These are phyloP conservation scores for Globisporangium paddicum DNA, from an alignment of 352 stramenopile species.

Conservation along the genomic window DNA sequence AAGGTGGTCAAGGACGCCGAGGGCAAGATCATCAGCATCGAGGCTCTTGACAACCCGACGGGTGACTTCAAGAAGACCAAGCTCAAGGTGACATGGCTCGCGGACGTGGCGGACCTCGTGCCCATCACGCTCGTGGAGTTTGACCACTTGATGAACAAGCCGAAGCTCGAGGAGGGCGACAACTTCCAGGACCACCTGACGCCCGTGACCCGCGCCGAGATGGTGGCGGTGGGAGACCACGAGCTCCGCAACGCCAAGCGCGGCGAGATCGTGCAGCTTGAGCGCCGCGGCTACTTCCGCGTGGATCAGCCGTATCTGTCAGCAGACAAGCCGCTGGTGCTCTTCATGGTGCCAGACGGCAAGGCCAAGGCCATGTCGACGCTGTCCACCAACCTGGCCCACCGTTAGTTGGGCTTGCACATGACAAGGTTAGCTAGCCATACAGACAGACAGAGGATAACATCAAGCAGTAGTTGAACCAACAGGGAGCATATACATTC, in stretches of 20 bases:
- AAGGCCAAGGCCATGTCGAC: slow-evolving; percentile 91
- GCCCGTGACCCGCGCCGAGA: slow-evolving; percentile 92
- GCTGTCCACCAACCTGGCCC: slow-evolving; percentile 81
- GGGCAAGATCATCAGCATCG: slow-evolving; percentile 51
- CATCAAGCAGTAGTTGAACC: not conserved
- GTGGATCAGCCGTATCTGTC: slow-evolving; percentile 82
- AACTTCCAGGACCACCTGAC: slow-evolving; percentile 98
- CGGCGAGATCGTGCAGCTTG: slow-evolving; percentile 97
- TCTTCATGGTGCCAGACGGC: slow-evolving; percentile 99
- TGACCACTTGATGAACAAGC: slow-evolving; percentile 98
- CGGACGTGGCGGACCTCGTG: slow-evolving; percentile 85
- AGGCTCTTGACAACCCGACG: slow-evolving; percentile 71
- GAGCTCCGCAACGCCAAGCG: slow-evolving; percentile 93
- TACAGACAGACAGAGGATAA: too few relatives aligned
- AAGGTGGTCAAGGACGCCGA: slow-evolving; percentile 60
- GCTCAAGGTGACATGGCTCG: slow-evolving; percentile 96
- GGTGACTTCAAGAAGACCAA: slow-evolving; percentile 95
- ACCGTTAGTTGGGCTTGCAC: slow-evolving; percentile 39
- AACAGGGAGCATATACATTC: slow-evolving; percentile 12
- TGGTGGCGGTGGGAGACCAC: slow-evolving; percentile 93
- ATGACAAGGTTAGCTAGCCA: not conserved
- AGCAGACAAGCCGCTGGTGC: slow-evolving; percentile 88
- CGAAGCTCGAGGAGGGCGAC: slow-evolving; percentile 98
- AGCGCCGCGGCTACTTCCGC: slow-evolving; percentile 98
- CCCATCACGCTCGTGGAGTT: slow-evolving; percentile 95